These are phyloP conservation scores for Sclerotinia sclerotiorum DNA, from an alignment of 2,329 filamentous ascomycete genomes.

Conservation along the genomic window DNA sequence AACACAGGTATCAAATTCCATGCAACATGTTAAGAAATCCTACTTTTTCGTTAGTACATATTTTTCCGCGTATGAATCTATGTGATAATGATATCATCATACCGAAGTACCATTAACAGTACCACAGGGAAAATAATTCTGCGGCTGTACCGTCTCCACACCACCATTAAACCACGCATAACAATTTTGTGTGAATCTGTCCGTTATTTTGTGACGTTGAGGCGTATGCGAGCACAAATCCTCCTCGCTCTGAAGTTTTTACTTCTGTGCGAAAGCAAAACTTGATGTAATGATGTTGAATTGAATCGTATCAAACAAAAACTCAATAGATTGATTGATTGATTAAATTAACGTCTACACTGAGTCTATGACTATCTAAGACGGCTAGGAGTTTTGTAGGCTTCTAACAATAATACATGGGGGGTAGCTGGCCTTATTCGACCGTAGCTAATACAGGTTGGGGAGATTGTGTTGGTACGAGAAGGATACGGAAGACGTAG, in stretches of 20 bases:
- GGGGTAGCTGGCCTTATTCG: too few relatives aligned
- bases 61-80: not conserved
- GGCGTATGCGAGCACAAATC: too few relatives aligned
- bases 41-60: not conserved
- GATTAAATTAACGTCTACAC: too few relatives aligned
- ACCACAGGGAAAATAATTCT: slow-evolving; percentile 5
- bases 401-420: too few relatives aligned
- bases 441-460: too few relatives aligned
- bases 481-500: too few relatives aligned
- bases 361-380: too few relatives aligned
- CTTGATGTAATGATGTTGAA: not conserved
- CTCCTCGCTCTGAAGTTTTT: slow-evolving; percentile 77
- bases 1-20: slow-evolving; percentile 10
- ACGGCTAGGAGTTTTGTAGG: too few relatives aligned
- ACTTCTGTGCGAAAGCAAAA: slow-evolving; percentile 88
- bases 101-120: slow-evolving; percentile 11
- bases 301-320: not conserved
- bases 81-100: not conserved
- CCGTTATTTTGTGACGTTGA: slow-evolving; percentile 38
- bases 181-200: slow-evolving; percentile 12
- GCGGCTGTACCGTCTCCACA: not conserved
- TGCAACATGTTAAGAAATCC: not conserved
- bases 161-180: slow-evolving; percentile 1
- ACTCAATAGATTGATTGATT: too few relatives aligned
- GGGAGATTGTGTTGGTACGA: too few relatives aligned